phyloP scores from a whole-genome alignment of 2,329 filamentous ascomycete species.

The Coleophoma crateriformis region DNA sequence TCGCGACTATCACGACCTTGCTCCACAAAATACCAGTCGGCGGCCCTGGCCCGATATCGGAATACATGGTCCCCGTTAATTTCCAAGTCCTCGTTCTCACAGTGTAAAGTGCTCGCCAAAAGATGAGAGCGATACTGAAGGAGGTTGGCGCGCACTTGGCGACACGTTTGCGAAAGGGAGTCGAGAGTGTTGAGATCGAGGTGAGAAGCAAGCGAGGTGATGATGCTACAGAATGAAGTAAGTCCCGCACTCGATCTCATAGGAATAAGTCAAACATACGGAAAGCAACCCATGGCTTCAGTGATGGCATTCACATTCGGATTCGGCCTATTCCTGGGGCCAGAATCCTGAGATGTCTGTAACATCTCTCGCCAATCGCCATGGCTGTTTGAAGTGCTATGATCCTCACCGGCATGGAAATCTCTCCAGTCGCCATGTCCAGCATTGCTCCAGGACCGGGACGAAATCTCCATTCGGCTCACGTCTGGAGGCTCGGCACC shows the following conservation, averaged over 20 bases:
- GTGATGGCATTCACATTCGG: conserved; percentile 55
- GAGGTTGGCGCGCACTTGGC: conserved; percentile 70
- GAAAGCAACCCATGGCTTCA: conserved; percentile 61
- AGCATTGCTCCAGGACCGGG: conserved; percentile 7
- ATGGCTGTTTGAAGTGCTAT: conserved; percentile 1
- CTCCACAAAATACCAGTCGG: conserved; percentile 56
- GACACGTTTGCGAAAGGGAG: conserved; percentile 75
- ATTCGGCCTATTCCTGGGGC: conserved; percentile 13
- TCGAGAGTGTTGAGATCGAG: conserved; percentile 87
- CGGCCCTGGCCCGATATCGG: conserved; percentile 50
- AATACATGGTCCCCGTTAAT: conserved; percentile 50
- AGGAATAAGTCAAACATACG: conserved; percentile 41
- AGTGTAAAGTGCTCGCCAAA: conserved; percentile 70
- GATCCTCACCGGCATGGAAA: conserved; percentile 2
- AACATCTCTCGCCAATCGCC: conserved; percentile 1
- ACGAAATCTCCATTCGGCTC: conserved; percentile 1
- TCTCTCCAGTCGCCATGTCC: conserved; percentile 8
- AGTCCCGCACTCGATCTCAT: conserved; percentile 3
- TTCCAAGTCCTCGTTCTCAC: conserved; percentile 61
- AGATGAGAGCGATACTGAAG: conserved; percentile 73
- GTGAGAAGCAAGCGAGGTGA: conserved; percentile 65
- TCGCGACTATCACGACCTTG: conserved; percentile 40
- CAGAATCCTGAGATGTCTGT: neutral
- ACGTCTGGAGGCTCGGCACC: conserved; percentile 19
- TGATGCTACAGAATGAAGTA: conserved; percentile 51